Evolutionary conservation across 2,329 filamentous ascomycete genomes (phyloP), one percentile per base, ranked within the genome.

Genomic region (Fusarium zealandicum): DNA sequence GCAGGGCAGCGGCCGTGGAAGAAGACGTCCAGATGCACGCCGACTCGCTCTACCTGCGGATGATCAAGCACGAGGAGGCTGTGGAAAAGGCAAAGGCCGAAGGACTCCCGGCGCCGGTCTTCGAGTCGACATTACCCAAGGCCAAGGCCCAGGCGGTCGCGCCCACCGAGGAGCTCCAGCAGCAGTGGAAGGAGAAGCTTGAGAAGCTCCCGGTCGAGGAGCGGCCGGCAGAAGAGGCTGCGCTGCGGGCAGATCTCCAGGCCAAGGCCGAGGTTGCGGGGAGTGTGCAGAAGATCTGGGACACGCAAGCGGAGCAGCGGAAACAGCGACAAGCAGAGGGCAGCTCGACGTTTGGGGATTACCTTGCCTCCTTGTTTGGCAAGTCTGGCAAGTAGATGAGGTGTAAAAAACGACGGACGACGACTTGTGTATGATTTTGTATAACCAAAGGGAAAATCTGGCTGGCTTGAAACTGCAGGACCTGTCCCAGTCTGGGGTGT

Each of bases 21-120:
- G 93, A 97, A 72, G 85, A 89, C 64, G 92, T 99, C 57, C 95
- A 98, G 75, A 91, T 98, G 88, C 93, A 97, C 73, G 93, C 93
- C 54, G 95, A 99, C 76, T 85, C 85, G 59, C 81, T 99, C 33
- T 99, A 92, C 74, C 90, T 93, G 68, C 86, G 89, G 65, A 92
- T 98, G 87, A 75, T 96, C 31, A 82, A 85, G 57, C 92, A 96
- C 71, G 93, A 99, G 74, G 80, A 79, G 16, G 83, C 82, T 59
- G 85, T 90, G n/a, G 85, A 89, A 60, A 82, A 86, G 66, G 90
- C 89, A 30, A 86, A 86, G 72, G 78, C 81, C 47, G 82, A 83
- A 61, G 85, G 85, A 22, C 74, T 73, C n/a, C 79, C 82, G 1
- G 70, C 79, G 38, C 88, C 89, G 0, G 75, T 78, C 16, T 87